phyloP scores from a whole-genome alignment of 768 basidiomycete genomes.

The Leccinum disarticulatum region DNA sequence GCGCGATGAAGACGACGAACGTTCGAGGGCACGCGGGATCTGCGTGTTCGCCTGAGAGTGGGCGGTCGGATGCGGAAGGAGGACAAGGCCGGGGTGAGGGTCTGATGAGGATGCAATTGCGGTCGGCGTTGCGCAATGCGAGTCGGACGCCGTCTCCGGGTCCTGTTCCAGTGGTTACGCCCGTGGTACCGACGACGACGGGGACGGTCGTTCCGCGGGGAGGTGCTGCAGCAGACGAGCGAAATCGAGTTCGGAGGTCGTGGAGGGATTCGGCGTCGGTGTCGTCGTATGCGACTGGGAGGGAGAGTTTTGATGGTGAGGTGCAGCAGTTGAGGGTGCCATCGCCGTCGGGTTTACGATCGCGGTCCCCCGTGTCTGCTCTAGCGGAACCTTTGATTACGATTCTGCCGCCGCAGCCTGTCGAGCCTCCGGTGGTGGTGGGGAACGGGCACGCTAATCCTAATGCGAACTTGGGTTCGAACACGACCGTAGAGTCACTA shows the following conservation, averaged over 20 bases:
- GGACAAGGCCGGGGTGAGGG: slow-evolving; percentile 10
- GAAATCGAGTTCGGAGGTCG: background rate
- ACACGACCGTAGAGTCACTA: background rate
- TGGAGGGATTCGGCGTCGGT: slow-evolving; percentile 33
- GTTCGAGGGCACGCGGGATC: background rate
- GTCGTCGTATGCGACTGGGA: slow-evolving; percentile 67
- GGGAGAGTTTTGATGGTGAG: slow-evolving; percentile 47
- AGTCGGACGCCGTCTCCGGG: slow-evolving; percentile 52
- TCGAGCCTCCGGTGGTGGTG: slow-evolving; percentile 1
- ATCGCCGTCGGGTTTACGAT: background rate
- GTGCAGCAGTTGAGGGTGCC: slow-evolving; percentile 15
- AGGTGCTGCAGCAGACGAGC: background rate
- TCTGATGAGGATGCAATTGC: slow-evolving; percentile 50
- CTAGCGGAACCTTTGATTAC: slow-evolving; percentile 4
- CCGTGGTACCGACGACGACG: background rate
- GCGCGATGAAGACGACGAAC: too few relatives aligned
- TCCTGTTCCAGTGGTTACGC: background rate
- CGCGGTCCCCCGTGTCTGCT: background rate
- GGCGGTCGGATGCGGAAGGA: background rate
- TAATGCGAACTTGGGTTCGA: background rate
- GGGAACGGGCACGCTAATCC: too few relatives aligned
- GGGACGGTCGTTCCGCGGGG: background rate
- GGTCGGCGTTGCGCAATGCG: slow-evolving; percentile 59
- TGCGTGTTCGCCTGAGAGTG: background rate
- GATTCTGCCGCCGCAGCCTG: slow-evolving; percentile 14